Evolutionary conservation across 306 rosid species (phyloP).

Genomic region (Vachellia collinsii): DNA sequence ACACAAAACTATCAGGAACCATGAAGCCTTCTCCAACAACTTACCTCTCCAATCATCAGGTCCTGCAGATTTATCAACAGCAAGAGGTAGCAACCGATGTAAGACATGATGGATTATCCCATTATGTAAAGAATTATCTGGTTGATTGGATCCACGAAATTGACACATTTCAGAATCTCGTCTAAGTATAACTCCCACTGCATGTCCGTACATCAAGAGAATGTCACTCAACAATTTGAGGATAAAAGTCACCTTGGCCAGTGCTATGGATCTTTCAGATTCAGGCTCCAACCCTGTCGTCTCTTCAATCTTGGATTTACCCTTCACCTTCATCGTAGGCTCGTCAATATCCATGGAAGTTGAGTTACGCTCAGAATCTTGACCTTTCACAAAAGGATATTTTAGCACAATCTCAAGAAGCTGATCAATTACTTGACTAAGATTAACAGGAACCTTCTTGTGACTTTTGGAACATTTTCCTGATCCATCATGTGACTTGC

Average conservation of each 20-base stretch:
- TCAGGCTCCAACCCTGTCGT: slow-evolving; percentile 59
- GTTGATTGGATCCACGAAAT: slow-evolving; percentile 74
- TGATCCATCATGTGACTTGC: slow-evolving; percentile 76
- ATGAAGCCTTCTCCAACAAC: slow-evolving; percentile 92
- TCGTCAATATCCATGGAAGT: slow-evolving; percentile 92
- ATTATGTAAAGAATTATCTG: slow-evolving; percentile 60
- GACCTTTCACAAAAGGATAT: slow-evolving; percentile 63
- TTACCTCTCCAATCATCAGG: slow-evolving; percentile 98
- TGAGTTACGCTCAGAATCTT: slow-evolving; percentile 49
- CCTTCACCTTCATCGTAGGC: slow-evolving; percentile 86
- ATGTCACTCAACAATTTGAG: slow-evolving; percentile 94
- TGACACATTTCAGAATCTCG: slow-evolving; percentile 92
- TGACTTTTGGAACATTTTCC: slow-evolving; percentile 85
- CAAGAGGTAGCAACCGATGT: slow-evolving; percentile 77
- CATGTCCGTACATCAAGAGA: slow-evolving; percentile 92
- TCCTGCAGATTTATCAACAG: slow-evolving; percentile 89
- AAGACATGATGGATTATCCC: slow-evolving; percentile 83
- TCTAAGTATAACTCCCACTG: slow-evolving; percentile 89
- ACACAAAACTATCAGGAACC: slow-evolving; percentile 87
- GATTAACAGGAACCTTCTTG: slow-evolving; percentile 89
- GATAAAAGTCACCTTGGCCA: slow-evolving; percentile 93
- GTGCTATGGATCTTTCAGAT: slow-evolving; percentile 83
- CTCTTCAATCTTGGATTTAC: slow-evolving; percentile 92
- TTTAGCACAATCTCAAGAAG: slow-evolving; percentile 92
- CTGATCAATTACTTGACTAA: slow-evolving; percentile 93